Percentiles rank a stretch among this genome's conserved stretches.
Evolutionary conservation across 176 grass and related monocot species (phyloP).

Genomic region (Zizania latifolia): DNA sequence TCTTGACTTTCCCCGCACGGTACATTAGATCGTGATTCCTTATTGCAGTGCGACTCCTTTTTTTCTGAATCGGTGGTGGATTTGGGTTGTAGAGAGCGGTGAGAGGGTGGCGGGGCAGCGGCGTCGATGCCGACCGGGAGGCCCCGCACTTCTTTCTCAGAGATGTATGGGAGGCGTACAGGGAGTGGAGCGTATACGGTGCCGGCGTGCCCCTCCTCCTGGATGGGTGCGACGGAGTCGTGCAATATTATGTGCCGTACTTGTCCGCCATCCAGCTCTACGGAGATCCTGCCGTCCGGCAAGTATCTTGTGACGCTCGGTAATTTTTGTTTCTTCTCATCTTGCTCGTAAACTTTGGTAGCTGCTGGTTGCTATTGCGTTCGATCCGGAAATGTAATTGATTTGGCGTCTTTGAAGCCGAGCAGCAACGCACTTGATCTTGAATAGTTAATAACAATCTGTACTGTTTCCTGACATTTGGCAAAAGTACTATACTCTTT

Average conservation of each 20-base stretch:
- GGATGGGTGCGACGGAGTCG: constrained; percentile 31
- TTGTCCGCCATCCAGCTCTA: constrained; percentile 49
- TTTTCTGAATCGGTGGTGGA: background rate
- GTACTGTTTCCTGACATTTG: background rate
- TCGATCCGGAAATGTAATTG: background rate
- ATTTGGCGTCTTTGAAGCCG: too few relatives aligned
- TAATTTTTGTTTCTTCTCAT: background rate
- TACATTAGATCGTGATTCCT: background rate
- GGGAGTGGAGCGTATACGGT: constrained; percentile 53
- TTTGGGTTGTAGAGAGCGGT: constrained; percentile 24
- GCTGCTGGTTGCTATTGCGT: background rate
- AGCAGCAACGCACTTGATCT: background rate
- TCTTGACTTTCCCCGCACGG: background rate
- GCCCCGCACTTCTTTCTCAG: constrained; percentile 28
- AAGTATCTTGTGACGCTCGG: background rate
- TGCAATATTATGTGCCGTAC: constrained; percentile 57
- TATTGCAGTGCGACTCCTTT: background rate
- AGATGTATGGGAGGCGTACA: constrained; percentile 44
- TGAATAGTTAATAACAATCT: background rate
- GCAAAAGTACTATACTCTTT: background rate
- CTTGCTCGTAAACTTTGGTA: background rate
- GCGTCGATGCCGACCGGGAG: background rate
- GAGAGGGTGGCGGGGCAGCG: background rate
- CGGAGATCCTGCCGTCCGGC: constrained; percentile 12
- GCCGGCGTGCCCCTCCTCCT: constrained; percentile 37